Base-by-base conservation (phyloP, 352 stramenopile genomes). In the Globisporangium paroecandrum region DNA sequence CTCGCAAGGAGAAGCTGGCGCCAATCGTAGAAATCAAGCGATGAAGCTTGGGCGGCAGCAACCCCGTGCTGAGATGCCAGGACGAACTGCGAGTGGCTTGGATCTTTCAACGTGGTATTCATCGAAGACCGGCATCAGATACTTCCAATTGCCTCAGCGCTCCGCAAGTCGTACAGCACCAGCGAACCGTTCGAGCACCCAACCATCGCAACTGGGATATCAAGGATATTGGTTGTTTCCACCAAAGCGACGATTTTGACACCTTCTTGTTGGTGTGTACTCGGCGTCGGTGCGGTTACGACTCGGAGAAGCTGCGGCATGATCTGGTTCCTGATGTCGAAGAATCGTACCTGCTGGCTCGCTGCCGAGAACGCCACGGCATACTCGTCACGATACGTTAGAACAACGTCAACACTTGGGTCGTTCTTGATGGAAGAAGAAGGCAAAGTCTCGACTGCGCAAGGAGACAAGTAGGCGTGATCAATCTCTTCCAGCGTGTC, bases 121-220 rank as follows among this genome's bases (percentile, higher is more conserved):
- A 12, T 46, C 12, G 25, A 6, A 27, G 59, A 65, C 20, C 58
- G 56, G 12, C 68, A 70, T 4, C 69, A 65, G 2, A 89, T 55
- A 60, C 77, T 87, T 12, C 71, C 74, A 22, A 87, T 76, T 0
- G 79, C 81, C 18, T 79, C 70, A 10, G 71, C 79, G 4, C 63
- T 77, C 47, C 78, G 76, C 20, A 80, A 62, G 25, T 91, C 78
- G 60, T 84, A 84, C 1, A 89, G 58, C 58, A 89, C 34, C 13
- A 73, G 58, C 29, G 77, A 78, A 6, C 81, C 81, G 29, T 73
- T 87, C 38, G 79, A 89, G 59, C 75, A 88, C 20, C 69, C 64
- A 6, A 89, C 53, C 0, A 85, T 63, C 1, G 60, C 75, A 20
- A 89, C 12, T 1, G 79, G 81, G 15, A 89, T 12, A 49, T 79